phyloP scores from a whole-genome alignment of 768 basidiomycete species.

The Boletus tomentosulus region DNA sequence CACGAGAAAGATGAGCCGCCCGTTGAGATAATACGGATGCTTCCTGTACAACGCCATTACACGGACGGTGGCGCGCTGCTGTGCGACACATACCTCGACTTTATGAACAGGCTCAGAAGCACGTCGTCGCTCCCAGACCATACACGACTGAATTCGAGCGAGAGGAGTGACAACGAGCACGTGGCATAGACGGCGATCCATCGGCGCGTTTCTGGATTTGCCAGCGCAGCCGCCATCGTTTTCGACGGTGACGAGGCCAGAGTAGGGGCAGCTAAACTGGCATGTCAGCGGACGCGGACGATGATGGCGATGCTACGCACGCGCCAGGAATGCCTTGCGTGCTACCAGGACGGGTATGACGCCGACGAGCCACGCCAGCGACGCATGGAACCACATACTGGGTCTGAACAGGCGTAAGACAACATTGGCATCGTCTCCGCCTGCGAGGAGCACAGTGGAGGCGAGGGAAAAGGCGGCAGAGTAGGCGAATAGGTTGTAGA shows the following conservation, averaged over 20 bases:
- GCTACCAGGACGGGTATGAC: conserved; percentile 56
- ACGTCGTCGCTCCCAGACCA: conserved; percentile 32
- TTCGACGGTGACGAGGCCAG: conserved; percentile 50
- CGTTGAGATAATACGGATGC: conserved; percentile 72
- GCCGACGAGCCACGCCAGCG: conserved; percentile 45
- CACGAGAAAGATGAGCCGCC: conserved; percentile 57
- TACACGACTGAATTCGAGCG: conserved; percentile 40
- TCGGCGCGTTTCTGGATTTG: conserved; percentile 44
- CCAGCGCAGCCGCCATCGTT: conserved; percentile 42
- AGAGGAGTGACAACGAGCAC: conserved; percentile 43
- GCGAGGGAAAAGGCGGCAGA: conserved; percentile 48
- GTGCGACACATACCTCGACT: conserved; percentile 49
- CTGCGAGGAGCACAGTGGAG: conserved; percentile 33
- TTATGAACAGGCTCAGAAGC: conserved; percentile 55
- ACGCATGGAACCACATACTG: conserved; percentile 39
- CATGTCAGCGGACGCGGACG: neutral
- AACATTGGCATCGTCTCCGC: conserved; percentile 13
- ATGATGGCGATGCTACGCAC: conserved; percentile 37
- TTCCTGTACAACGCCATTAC: conserved; percentile 42
- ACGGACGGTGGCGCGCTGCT: neutral
- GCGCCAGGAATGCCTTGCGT: conserved; percentile 55
- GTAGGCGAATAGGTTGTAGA: conserved; percentile 48
- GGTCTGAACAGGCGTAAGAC: conserved; percentile 41
- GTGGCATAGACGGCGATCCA: conserved; percentile 44
- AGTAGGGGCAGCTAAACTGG: conserved; percentile 41